These are phyloP conservation scores for Saitozyma sp. DNA, from an alignment of 768 basidiomycete species.

Conservation along the genomic window DNA sequence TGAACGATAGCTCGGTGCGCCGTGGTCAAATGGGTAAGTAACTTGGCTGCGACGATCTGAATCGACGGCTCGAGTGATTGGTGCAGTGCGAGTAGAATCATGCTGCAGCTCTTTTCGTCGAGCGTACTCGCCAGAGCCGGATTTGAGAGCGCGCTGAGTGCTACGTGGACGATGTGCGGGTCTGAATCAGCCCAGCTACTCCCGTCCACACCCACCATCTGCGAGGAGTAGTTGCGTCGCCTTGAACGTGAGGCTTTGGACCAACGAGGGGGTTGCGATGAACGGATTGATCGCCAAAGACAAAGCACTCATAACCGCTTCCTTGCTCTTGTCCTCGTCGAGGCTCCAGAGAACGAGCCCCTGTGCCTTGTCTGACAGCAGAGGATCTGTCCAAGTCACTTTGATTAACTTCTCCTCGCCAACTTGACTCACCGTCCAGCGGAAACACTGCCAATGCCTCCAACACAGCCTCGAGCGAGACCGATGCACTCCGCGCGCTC, in stretches of 20 bases:
- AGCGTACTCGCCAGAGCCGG: constrained; percentile 36
- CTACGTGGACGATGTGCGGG: constrained; percentile 39
- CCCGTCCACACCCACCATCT: constrained; percentile 27
- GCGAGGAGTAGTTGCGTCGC: constrained; percentile 39
- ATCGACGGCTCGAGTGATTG: constrained; percentile 41
- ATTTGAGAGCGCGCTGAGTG: constrained; percentile 34
- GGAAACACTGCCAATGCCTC: constrained; percentile 37
- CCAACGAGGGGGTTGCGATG: constrained; percentile 26
- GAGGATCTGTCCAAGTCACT: constrained; percentile 16
- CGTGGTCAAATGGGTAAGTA: constrained; percentile 40
- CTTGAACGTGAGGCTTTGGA: constrained; percentile 33
- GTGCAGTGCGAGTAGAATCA: constrained; percentile 44
- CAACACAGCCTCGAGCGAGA: constrained; percentile 16
- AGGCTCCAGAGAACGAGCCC: constrained; percentile 38
- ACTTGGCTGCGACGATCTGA: constrained; percentile 45
- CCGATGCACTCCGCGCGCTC: neutral
- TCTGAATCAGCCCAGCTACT: constrained; percentile 16
- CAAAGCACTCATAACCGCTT: constrained; percentile 35
- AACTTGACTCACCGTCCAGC: constrained; percentile 24
- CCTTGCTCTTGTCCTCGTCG: constrained; percentile 33
- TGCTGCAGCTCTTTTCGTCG: constrained; percentile 38
- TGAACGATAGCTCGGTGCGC: constrained; percentile 43
- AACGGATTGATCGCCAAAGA: constrained; percentile 28
- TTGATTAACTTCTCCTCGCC: neutral
- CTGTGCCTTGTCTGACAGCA: constrained; percentile 30